phyloP scores from a whole-genome alignment of 148 eudicot genomes.

The Vaccinium vitisidaea region DNA sequence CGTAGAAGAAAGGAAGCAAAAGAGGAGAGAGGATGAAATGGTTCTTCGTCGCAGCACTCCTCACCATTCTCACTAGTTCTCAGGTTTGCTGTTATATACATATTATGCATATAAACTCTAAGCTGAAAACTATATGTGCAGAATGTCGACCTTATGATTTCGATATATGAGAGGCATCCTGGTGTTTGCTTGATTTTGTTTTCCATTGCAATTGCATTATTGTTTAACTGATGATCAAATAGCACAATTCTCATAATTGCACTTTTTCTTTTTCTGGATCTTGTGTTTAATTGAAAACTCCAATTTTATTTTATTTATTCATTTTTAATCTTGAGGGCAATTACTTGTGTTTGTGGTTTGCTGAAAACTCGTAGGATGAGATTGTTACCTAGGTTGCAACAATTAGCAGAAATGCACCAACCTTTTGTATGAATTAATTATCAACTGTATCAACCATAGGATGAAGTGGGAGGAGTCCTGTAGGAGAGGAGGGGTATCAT shows the following conservation, averaged over 20 bases:
- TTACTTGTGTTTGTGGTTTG: neutral
- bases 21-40: constrained; percentile 40
- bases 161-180: neutral
- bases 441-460: neutral
- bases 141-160: neutral
- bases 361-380: neutral
- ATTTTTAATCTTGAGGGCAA: neutral
- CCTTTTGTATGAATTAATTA: neutral
- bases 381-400: neutral
- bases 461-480: neutral
- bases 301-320: neutral
- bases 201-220: neutral
- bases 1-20: neutral
- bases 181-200: neutral
- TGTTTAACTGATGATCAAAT: neutral
- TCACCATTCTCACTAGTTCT: constrained; percentile 64
- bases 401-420: neutral
- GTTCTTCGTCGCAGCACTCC: constrained; percentile 67
- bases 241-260: neutral
- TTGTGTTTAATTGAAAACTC: neutral
- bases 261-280: neutral
- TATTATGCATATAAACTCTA: too few species aligned
- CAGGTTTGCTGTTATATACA: constrained; percentile 33
- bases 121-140: too few species aligned
- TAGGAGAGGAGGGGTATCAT: neutral